Percentiles rank a stretch among this genome's conserved stretches.
Evolutionary conservation across 2,329 filamentous ascomycete genomes (phyloP).

Genomic region (Balansia obtecta): DNA sequence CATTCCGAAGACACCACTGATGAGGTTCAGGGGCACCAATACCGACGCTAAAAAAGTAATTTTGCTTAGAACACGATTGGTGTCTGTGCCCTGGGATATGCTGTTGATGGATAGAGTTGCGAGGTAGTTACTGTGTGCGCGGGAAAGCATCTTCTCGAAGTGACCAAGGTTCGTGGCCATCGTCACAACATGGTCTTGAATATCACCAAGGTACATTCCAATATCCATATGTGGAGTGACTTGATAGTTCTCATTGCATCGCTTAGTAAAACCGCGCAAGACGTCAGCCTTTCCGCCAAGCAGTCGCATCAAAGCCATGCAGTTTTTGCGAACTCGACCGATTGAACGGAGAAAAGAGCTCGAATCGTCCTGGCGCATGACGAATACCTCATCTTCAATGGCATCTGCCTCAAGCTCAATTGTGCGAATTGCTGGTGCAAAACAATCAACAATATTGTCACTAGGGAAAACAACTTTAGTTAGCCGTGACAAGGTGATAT

Average conservation of each 20-base stretch:
- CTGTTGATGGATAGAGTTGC: constrained; percentile 89
- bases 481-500: no score
- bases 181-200: constrained; percentile 97
- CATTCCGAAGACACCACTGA: constrained; percentile 82
- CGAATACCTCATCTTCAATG: constrained; percentile 93
- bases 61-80: constrained; percentile 84
- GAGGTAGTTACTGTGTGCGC: constrained; percentile 90
- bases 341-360: constrained; percentile 78
- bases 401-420: constrained; percentile 81
- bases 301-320: constrained; percentile 84
- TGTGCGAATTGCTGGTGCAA: constrained; percentile 77
- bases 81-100: constrained; percentile 74
- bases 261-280: constrained; percentile 92
- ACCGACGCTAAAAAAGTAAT: constrained; percentile 91
- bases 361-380: constrained; percentile 82
- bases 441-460: constrained; percentile 95
- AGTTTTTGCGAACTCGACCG: constrained; percentile 83
- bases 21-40: constrained; percentile 88
- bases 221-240: constrained; percentile 95
- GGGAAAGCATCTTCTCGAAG: constrained; percentile 94
- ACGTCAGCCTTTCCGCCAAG: constrained; percentile 97
- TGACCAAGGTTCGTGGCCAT: constrained; percentile 96
- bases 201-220: constrained; percentile 89
- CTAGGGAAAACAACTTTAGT: constrained; percentile 23
- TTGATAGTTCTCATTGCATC: constrained; percentile 94